Percentiles rank a stretch among this genome's conserved stretches.
These are phyloP conservation scores for Paecilomyces sp. DNA, from an alignment of 2,329 filamentous ascomycete species.

Conservation along the genomic window DNA sequence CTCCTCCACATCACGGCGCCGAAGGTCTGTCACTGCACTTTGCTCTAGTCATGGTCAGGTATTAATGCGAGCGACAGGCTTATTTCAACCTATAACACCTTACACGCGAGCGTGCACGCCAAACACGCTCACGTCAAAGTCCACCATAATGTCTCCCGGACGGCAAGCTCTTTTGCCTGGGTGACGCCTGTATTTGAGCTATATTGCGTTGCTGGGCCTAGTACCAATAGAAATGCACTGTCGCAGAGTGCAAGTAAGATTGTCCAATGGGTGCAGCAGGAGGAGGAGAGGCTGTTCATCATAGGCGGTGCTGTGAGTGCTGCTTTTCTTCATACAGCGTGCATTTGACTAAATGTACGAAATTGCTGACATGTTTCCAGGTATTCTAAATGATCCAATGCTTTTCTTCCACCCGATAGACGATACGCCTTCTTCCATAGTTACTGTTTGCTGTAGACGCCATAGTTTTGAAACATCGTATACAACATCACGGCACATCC, in stretches of 20 bases:
- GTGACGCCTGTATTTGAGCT: conserved; percentile 86
- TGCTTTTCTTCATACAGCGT: not conserved
- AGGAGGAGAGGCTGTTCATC: conserved; percentile 92
- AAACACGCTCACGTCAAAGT: conserved; percentile 82
- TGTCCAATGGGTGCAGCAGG: conserved; percentile 81
- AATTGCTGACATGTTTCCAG: not conserved
- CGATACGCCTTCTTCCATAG: too few relatives aligned
- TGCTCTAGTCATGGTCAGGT: not conserved
- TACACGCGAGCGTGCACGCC: conserved; percentile 79
- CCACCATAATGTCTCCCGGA: conserved; percentile 68
- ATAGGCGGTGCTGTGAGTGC: conserved; percentile 80
- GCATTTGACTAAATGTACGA: not conserved
- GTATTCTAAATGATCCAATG: not conserved
- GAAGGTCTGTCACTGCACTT: conserved; percentile 44
- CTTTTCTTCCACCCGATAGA: too few relatives aligned
- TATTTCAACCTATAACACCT: conserved; percentile 74
- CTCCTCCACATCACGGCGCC: conserved; percentile 49
- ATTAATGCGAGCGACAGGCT: conserved; percentile 40
- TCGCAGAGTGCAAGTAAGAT: conserved; percentile 83
- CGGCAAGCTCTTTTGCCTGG: conserved; percentile 80
- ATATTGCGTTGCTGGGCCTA: conserved; percentile 85
- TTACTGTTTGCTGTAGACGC: too few relatives aligned
- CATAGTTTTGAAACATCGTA: too few relatives aligned
- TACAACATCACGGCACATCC: too few relatives aligned
- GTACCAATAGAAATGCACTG: conserved; percentile 54